These are phyloP conservation scores for Oryza coarctata DNA, from an alignment of 176 grass and related monocot species.

Conservation along the genomic window DNA sequence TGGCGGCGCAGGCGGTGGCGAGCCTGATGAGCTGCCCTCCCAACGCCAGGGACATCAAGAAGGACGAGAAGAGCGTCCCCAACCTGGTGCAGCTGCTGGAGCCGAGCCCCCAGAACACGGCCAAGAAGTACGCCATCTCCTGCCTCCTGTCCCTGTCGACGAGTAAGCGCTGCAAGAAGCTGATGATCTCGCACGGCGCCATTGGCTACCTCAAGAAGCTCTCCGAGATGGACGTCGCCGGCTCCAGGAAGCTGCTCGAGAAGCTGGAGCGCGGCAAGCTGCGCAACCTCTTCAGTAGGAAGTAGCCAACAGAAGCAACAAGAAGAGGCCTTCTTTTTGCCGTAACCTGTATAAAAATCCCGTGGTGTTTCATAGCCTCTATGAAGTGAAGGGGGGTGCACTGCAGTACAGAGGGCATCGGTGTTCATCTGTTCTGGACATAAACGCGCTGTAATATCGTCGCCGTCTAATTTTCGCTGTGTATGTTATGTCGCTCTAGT, in stretches of 20 bases:
- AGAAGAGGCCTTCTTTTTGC: conserved; percentile 21
- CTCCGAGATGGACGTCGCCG: conserved; percentile 77
- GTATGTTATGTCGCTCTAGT: conserved; percentile 5
- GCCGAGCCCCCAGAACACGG: conserved; percentile 81
- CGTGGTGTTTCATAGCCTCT: conserved; percentile 79
- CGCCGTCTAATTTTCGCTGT: conserved; percentile 27
- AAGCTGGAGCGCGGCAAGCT: conserved; percentile 78
- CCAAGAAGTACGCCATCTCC: conserved; percentile 94
- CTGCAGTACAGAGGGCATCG: conserved; percentile 31
- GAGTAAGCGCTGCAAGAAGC: conserved; percentile 81
- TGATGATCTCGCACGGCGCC: conserved; percentile 90
- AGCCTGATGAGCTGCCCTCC: conserved; percentile 64
- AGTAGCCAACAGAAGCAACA: conserved; percentile 50
- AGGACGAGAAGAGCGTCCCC: conserved; percentile 94
- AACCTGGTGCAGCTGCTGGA: conserved; percentile 96
- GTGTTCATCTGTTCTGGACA: conserved; percentile 38
- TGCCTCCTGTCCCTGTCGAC: conserved; percentile 66
- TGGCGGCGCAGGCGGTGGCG: conserved; percentile 78
- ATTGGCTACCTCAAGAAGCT: conserved; percentile 99
- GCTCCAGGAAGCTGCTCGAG: conserved; percentile 88
- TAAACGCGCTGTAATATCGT: conserved; percentile 30
- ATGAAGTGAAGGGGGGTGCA: conserved; percentile 45
- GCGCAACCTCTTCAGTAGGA: conserved; percentile 72
- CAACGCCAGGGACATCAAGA: conserved; percentile 74
- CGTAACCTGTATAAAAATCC: conserved; percentile 61